A percentile compares a stretch with the other conserved stretches of the same genome.
Evolutionary conservation across 306 rosid species (phyloP).

Genomic region (Vigna trinervia): DNA sequence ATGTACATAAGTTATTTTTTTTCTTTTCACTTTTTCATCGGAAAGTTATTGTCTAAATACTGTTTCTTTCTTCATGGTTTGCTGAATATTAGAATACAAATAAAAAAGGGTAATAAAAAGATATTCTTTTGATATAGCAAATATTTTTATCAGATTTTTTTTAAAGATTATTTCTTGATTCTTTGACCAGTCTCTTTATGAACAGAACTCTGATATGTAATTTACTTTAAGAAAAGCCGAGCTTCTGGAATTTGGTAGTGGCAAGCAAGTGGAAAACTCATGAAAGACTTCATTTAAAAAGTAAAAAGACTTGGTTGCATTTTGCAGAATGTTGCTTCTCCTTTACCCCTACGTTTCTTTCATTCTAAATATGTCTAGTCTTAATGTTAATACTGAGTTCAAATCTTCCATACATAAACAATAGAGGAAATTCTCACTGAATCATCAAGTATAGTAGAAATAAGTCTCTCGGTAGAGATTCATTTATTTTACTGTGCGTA

Average conservation of each 20-base stretch:
- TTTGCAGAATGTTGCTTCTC: constrained; percentile 23
- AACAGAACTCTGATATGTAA: not conserved
- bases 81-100: not conserved
- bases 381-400: constrained; percentile 46
- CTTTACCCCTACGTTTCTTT: not conserved
- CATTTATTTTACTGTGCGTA: constrained; percentile 14
- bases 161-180: not conserved
- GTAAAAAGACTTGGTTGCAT: constrained; percentile 41
- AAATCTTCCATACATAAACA: not conserved
- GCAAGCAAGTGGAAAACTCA: constrained; percentile 40
- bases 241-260: constrained; percentile 51
- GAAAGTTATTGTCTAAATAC: not conserved
- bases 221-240: not conserved
- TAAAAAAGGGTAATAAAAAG: not conserved
- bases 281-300: constrained; percentile 38
- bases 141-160: not conserved
- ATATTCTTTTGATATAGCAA: not conserved
- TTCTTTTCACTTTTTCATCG: too few relatives aligned
- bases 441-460: not conserved
- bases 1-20: too few relatives aligned
- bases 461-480: not conserved
- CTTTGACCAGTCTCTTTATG: constrained; percentile 3
- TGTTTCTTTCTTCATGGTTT: not conserved
- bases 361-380: not conserved
- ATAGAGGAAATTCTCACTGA: not conserved